Conservation (phyloP, 2,329 filamentous ascomycete species). For the Neoscytalidium dimidiatum region DNA sequence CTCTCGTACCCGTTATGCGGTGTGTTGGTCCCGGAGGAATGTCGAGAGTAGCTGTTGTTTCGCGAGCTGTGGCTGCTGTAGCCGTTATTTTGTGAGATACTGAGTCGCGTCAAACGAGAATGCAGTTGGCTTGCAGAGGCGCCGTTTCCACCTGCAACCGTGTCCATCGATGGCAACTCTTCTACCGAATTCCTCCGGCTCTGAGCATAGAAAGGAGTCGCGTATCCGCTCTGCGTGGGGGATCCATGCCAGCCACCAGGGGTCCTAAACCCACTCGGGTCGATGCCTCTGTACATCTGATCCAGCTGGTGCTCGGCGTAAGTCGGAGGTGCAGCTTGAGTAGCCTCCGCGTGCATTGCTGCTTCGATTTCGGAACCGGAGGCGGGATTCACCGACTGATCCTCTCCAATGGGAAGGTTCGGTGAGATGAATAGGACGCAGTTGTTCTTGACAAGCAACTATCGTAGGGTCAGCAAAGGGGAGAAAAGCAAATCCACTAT, state of each 20-base stretch:
- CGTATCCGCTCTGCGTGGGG: constrained; percentile 51
- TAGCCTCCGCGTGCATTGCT: constrained; percentile 57
- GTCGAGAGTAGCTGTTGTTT: constrained; percentile 21
- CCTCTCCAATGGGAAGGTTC: constrained; percentile 83
- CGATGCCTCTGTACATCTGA: constrained; percentile 84
- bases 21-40: constrained; percentile 39
- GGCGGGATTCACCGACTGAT: constrained; percentile 56
- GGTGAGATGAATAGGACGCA: constrained; percentile 95
- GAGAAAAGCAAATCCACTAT: neutral
- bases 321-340: constrained; percentile 77
- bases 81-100: constrained; percentile 35
- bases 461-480: constrained; percentile 6
- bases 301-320: constrained; percentile 92
- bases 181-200: constrained; percentile 77
- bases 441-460: constrained; percentile 86
- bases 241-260: constrained; percentile 50
- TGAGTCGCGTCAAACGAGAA: constrained; percentile 62
- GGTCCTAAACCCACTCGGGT: constrained; percentile 78
- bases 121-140: constrained; percentile 66
- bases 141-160: constrained; percentile 38
- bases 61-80: constrained; percentile 16
- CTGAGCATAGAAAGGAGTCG: constrained; percentile 74
- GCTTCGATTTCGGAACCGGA: constrained; percentile 24
- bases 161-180: constrained; percentile 64
- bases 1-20: constrained; percentile 25